These are phyloP conservation scores for Alliaria petiolata DNA, from an alignment of 345 rosid genomes.

Conservation along the genomic window DNA sequence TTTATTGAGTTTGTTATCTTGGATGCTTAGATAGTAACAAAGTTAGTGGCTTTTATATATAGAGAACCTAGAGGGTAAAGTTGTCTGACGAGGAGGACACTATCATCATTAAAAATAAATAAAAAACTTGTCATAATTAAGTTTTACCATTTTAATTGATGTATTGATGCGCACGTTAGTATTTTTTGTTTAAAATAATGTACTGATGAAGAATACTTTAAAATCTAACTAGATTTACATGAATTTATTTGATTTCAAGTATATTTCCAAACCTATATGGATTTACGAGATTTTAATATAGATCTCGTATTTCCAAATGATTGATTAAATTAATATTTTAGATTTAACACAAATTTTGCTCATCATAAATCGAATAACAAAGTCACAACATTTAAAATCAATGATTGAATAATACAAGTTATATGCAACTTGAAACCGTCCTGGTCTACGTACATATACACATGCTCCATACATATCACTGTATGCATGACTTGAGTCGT, in stretches of 20 bases:
- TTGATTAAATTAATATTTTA: background rate
- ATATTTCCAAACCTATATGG: background rate
- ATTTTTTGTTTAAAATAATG: background rate
- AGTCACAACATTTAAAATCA: background rate
- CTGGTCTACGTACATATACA: background rate
- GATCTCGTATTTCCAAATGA: background rate
- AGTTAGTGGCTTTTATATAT: slow-evolving; percentile 8
- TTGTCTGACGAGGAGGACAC: background rate
- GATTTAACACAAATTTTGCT: background rate
- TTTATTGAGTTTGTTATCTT: slow-evolving; percentile 1
- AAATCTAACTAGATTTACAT: too few relatives aligned
- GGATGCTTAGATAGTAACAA: background rate
- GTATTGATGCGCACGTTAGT: background rate
- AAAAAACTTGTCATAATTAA: background rate
- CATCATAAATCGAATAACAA: background rate
- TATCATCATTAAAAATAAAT: background rate
- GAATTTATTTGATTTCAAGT: background rate
- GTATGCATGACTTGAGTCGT: background rate
- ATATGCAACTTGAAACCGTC: background rate
- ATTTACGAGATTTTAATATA: background rate
- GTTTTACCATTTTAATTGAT: background rate
- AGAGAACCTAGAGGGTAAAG: slow-evolving; percentile 7
- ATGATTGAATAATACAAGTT: too few relatives aligned
- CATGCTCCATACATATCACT: too few relatives aligned
- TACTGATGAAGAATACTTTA: too few relatives aligned